Conservation (phyloP, 1,284 basidiomycete genomes). For the Anthracocystis panici-leucophaei region DNA sequence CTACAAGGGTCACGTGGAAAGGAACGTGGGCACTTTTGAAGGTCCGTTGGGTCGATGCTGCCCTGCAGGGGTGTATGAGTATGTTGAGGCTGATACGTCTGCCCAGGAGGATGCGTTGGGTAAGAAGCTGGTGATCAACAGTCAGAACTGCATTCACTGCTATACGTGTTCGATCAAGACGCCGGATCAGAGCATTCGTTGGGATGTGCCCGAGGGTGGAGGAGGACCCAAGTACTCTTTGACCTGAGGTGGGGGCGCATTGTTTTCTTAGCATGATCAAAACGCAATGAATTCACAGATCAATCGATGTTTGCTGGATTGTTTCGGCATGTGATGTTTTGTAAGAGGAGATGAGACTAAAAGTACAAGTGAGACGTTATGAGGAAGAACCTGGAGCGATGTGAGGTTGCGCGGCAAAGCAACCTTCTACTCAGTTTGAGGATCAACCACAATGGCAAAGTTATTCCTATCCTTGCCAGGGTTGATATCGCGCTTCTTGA, state of each 20-base stretch:
- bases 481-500: constrained; percentile 67
- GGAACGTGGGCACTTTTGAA: constrained; percentile 80
- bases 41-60: constrained; percentile 89
- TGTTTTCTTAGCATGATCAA: not conserved
- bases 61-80: constrained; percentile 97
- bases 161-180: constrained; percentile 68
- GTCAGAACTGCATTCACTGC: constrained; percentile 75
- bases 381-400: not conserved
- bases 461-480: constrained; percentile 69
- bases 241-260: constrained; percentile 28
- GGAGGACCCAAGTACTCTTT: constrained; percentile 68
- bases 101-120: constrained; percentile 75
- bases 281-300: not conserved
- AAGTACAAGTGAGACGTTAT: constrained; percentile 19
- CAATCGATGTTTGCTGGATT: not conserved
- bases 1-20: constrained; percentile 76
- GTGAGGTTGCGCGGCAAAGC: not conserved
- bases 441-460: constrained; percentile 66
- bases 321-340: not conserved
- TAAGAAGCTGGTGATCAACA: constrained; percentile 95
- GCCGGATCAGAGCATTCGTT: constrained; percentile 66
- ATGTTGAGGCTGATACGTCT: constrained; percentile 77
- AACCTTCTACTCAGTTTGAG: constrained; percentile 16
- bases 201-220: constrained; percentile 67
- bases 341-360: constrained; percentile 8